phyloP scores from a whole-genome alignment of 345 rosid genomes.

The Gossypium bickii region DNA sequence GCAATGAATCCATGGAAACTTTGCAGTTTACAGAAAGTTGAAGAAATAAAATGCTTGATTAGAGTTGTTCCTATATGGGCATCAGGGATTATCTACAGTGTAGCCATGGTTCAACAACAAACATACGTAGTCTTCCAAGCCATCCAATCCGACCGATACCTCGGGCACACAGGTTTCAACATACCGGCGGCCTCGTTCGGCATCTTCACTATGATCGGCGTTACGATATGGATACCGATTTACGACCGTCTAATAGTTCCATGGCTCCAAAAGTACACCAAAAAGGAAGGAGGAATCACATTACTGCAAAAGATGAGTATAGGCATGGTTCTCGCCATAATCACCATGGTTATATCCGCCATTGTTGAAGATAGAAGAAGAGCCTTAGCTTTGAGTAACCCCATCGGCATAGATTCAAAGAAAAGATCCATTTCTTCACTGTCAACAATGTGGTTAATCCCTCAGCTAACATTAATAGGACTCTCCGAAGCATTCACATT shows the following conservation, averaged over 20 bases:
- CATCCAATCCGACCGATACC: constrained; percentile 26
- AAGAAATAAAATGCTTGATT: constrained; percentile 43
- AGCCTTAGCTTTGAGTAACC: constrained; percentile 17
- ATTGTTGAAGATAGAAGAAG: constrained; percentile 29
- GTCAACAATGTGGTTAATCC: constrained; percentile 38
- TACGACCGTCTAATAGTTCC: constrained; percentile 39
- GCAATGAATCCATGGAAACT: constrained; percentile 42
- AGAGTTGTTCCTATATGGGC: constrained; percentile 39
- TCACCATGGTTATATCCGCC: constrained; percentile 33
- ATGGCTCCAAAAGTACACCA: constrained; percentile 25
- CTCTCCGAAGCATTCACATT: constrained; percentile 29
- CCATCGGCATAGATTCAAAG: constrained; percentile 24
- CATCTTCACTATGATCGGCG: constrained; percentile 30
- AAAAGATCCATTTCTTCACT: constrained; percentile 34
- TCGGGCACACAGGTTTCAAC: constrained; percentile 21
- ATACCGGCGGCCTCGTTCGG: constrained; percentile 38
- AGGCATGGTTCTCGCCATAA: constrained; percentile 30
- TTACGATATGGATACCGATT: constrained; percentile 35
- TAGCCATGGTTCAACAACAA: constrained; percentile 30
- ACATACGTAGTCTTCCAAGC: constrained; percentile 43
- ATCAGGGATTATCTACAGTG: constrained; percentile 17
- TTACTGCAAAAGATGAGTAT: constrained; percentile 33
- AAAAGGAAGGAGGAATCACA: constrained; percentile 36
- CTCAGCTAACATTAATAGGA: constrained; percentile 37
- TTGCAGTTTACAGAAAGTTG: constrained; percentile 45